phyloP scores from a whole-genome alignment of 139 green algal species.

The Coelastrella sp. region DNA sequence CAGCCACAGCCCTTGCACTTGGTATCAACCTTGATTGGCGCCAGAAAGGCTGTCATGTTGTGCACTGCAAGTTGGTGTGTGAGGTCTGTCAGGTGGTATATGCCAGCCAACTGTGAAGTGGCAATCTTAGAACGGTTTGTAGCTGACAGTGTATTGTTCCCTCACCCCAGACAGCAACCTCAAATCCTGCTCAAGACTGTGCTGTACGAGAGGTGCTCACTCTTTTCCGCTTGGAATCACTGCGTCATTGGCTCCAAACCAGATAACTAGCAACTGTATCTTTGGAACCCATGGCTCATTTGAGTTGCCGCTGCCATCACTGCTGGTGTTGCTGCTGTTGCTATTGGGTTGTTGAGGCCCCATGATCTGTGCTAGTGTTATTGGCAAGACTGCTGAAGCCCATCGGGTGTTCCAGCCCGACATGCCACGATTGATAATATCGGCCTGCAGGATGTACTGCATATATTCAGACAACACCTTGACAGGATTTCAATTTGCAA shows the following conservation, averaged over 20 bases:
- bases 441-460: conserved; percentile 48
- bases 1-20: background rate
- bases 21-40: background rate
- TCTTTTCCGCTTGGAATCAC: conserved; percentile 65
- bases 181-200: background rate
- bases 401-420: conserved; percentile 92
- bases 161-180: background rate
- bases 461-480: too few species aligned
- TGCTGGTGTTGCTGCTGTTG: background rate
- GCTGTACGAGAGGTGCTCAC: background rate
- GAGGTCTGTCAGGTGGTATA: too few species aligned
- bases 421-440: conserved; percentile 86
- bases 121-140: too few species aligned
- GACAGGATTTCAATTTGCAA: too few species aligned
- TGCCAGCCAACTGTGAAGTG: too few species aligned
- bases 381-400: conserved; percentile 67
- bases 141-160: background rate
- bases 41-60: background rate
- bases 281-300: background rate
- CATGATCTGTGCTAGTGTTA: background rate
- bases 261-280: conserved; percentile 76
- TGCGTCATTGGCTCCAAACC: conserved; percentile 95
- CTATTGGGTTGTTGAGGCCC: background rate
- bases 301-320: background rate
- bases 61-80: background rate